Conservation (phyloP, 148 eudicot species). For the Polygonum maritimum region DNA sequence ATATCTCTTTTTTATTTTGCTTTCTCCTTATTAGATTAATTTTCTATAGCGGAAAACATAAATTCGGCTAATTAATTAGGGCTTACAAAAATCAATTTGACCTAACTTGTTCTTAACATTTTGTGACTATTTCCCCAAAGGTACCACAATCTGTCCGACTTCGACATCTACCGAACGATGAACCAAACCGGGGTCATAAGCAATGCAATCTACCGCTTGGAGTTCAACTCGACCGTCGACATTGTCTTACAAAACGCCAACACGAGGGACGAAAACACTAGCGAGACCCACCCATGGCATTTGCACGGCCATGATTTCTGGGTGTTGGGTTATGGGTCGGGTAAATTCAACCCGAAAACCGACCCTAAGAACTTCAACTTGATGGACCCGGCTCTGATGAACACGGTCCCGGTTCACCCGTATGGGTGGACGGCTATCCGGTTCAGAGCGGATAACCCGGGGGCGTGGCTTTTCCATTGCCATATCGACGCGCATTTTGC, state of each 20-base stretch:
- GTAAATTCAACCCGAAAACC: conserved; percentile 41
- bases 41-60: no score
- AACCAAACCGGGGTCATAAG: not conserved
- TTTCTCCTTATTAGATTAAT: no score
- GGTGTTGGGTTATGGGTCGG: conserved; percentile 76
- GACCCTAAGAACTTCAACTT: conserved; percentile 37
- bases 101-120: no score
- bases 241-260: conserved; percentile 75
- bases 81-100: no score
- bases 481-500: conserved; percentile 52
- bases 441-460: conserved; percentile 49
- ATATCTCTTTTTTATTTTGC: no score
- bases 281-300: conserved; percentile 98
- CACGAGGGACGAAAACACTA: conserved; percentile 30
- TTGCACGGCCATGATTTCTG: conserved; percentile 90
- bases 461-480: conserved; percentile 62
- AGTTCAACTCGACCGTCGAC: conserved; percentile 53
- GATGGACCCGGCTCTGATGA: conserved; percentile 48
- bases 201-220: conserved; percentile 30
- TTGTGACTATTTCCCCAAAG: not conserved
- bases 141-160: not conserved
- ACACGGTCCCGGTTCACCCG: conserved; percentile 44
- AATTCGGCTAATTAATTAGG: no score
- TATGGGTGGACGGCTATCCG: conserved; percentile 61
- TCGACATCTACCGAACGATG: not conserved